Percentiles rank a stretch among this genome's conserved stretches.
phyloP scores from a whole-genome alignment of 148 eudicot genomes.

The Persicaria tinctoria region DNA sequence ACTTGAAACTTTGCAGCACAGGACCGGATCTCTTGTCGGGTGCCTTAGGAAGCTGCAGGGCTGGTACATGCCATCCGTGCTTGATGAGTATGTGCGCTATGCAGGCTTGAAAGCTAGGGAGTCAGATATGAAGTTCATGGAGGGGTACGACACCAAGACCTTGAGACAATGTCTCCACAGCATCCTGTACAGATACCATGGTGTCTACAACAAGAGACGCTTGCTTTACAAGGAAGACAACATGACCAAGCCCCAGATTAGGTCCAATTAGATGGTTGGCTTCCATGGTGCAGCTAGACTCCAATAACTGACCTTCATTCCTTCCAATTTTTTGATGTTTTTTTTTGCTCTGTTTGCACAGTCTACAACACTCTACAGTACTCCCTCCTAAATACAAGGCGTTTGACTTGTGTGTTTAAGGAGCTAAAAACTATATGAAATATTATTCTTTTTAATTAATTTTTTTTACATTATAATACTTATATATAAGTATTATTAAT shows the following conservation, averaged over 20 bases:
- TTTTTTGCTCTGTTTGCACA: no score
- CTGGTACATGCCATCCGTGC: constrained; percentile 52
- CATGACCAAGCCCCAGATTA: constrained; percentile 34
- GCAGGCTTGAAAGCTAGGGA: constrained; percentile 56
- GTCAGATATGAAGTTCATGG: constrained; percentile 54
- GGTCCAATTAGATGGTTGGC: constrained; percentile 21
- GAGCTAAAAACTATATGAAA: no score
- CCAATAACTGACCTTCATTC: background rate
- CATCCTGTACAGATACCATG: constrained; percentile 58
- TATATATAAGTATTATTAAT: no score
- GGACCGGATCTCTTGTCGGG: constrained; percentile 70
- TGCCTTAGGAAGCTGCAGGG: constrained; percentile 63
- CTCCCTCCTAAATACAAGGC: no score
- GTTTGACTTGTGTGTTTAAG: no score
- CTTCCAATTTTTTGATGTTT: no score
- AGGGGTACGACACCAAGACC: constrained; percentile 33
- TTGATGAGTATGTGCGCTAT: constrained; percentile 56
- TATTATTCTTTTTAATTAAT: no score
- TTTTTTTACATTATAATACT: no score
- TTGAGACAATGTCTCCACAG: constrained; percentile 48
- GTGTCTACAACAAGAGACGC: constrained; percentile 56
- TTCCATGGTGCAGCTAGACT: background rate
- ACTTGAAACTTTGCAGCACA: constrained; percentile 40
- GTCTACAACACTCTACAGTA: no score
- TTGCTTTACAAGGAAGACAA: constrained; percentile 39